A percentile compares a stretch with the other conserved stretches of the same genome.
Conservation (phyloP, 805 yeast genomes). For the Nakazawaea pomicola region DNA sequence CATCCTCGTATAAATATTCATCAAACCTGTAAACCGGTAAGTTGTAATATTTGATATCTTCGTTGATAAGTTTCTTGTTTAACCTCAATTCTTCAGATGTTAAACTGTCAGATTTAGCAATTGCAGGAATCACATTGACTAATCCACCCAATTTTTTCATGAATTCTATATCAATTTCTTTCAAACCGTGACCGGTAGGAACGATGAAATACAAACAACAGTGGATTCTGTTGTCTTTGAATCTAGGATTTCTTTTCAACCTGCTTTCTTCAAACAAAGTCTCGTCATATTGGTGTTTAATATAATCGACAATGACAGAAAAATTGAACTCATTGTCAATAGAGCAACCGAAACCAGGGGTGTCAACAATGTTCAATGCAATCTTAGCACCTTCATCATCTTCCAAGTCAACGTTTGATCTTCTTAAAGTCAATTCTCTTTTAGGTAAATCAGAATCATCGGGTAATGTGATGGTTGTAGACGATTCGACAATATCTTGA, state of each 20-base stretch:
- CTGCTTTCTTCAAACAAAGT: constrained; percentile 75
- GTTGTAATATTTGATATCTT: constrained; percentile 66
- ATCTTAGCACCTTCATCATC: constrained; percentile 85
- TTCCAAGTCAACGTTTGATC: constrained; percentile 78
- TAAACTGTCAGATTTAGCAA: constrained; percentile 75
- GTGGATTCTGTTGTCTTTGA: constrained; percentile 80
- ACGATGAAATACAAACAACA: constrained; percentile 73
- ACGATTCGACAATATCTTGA: constrained; percentile 74
- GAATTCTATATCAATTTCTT: constrained; percentile 68
- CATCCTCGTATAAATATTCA: constrained; percentile 40
- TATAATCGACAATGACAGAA: constrained; percentile 66
- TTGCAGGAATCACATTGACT: constrained; percentile 80
- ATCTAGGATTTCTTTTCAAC: constrained; percentile 79
- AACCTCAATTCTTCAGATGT: constrained; percentile 63
- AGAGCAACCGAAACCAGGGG: constrained; percentile 80
- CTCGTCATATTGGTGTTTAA: constrained; percentile 80
- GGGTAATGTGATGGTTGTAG: constrained; percentile 50
- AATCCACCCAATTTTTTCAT: constrained; percentile 65
- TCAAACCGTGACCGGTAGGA: constrained; percentile 58
- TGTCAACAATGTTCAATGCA: constrained; percentile 69
- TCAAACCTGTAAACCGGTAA: constrained; percentile 79
- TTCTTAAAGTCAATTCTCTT: constrained; percentile 59
- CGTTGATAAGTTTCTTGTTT: constrained; percentile 69
- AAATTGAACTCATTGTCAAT: constrained; percentile 65
- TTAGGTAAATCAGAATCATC: constrained; percentile 49